These are phyloP conservation scores for Ammopiptanthus mongolicus DNA, from an alignment of 306 rosid species.

Conservation along the genomic window DNA sequence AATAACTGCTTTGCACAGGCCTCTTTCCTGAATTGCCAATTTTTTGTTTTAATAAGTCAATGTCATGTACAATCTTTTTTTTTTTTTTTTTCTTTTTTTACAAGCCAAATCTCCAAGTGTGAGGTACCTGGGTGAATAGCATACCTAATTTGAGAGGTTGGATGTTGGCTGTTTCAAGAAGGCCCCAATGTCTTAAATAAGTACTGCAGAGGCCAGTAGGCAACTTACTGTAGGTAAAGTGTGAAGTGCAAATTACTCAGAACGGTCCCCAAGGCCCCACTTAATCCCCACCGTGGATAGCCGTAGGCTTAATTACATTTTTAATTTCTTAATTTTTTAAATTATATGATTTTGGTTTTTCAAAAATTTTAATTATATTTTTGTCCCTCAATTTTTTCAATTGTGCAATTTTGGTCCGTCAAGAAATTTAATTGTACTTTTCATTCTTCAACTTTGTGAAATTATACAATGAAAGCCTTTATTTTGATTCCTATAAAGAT, in stretches of 20 bases:
- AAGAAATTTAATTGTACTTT: too few relatives aligned
- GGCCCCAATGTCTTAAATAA: slow-evolving; percentile 12
- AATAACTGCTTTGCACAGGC: not conserved
- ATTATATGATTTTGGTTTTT: too few relatives aligned
- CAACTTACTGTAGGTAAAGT: not conserved
- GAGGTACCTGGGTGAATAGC: not conserved
- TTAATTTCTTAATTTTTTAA: too few relatives aligned
- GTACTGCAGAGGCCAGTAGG: not conserved
- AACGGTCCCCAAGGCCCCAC: not conserved
- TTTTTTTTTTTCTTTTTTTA: not conserved
- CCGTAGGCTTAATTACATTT: too few relatives aligned
- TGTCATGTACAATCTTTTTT: not conserved
- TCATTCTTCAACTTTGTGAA: too few relatives aligned
- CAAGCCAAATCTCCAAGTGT: not conserved
- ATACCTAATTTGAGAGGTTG: not conserved
- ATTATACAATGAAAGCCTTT: too few relatives aligned
- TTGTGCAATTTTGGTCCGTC: too few relatives aligned
- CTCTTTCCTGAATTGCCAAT: not conserved
- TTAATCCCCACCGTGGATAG: not conserved
- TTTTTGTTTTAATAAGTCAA: not conserved
- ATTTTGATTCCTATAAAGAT: too few relatives aligned
- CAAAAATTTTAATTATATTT: too few relatives aligned
- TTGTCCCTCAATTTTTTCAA: too few relatives aligned
- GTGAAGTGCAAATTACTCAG: not conserved
- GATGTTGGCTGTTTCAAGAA: not conserved